Evolutionary conservation across 306 rosid genomes (phyloP).

Genomic region (Pyrus communis): DNA sequence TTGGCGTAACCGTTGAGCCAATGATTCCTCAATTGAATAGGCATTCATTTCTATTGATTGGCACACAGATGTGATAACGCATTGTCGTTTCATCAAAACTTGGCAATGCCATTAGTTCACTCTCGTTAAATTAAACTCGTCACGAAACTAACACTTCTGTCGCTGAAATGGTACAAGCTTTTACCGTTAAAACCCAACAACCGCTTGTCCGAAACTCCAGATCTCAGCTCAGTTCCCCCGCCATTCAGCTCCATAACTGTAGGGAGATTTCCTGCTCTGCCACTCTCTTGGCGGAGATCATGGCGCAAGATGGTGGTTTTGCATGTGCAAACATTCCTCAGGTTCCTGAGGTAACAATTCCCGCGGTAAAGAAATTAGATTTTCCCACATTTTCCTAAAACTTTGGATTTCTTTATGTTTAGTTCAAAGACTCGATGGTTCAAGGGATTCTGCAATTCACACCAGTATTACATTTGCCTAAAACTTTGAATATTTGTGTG

Average conservation of each 20-base stretch:
- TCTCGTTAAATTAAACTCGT: too few species aligned
- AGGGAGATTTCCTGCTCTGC: too few species aligned
- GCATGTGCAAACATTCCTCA: conserved; percentile 46
- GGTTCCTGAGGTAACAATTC: conserved; percentile 85
- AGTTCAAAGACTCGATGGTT: not conserved
- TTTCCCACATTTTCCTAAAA: not conserved
- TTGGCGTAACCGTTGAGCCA: too few species aligned
- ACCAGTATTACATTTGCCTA: too few species aligned
- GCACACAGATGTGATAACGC: not conserved
- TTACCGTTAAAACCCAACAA: not conserved
- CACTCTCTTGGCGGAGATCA: not conserved
- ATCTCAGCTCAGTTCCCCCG: not conserved
- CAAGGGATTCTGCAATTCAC: too few species aligned
- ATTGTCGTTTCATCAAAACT: too few species aligned
- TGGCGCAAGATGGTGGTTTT: conserved; percentile 25
- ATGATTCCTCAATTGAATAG: too few species aligned
- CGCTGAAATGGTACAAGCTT: not conserved
- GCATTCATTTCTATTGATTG: too few species aligned
- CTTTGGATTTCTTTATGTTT: not conserved
- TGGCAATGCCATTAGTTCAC: too few species aligned
- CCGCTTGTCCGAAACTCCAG: not conserved
- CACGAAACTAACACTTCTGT: not conserved
- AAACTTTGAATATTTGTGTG: too few species aligned
- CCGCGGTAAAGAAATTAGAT: conserved; percentile 41
- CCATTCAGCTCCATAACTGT: not conserved